Conservation (phyloP, 352 stramenopile genomes). For the Globisporangium lucens region DNA sequence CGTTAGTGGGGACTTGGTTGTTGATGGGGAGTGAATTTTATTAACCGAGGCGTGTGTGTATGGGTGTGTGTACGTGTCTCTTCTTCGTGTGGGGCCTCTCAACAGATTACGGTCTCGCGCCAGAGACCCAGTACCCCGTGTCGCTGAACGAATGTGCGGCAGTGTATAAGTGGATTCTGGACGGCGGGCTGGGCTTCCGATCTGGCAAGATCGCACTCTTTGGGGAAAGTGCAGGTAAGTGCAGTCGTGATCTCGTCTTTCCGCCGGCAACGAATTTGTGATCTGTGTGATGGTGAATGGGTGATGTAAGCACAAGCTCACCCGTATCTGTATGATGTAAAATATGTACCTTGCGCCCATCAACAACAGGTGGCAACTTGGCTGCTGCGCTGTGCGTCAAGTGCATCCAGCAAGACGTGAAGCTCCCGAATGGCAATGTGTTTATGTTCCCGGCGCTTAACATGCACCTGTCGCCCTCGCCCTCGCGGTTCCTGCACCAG, state of each 20-base stretch:
- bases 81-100: background rate
- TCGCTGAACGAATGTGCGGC: conserved; percentile 75
- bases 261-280: background rate
- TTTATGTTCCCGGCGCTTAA: conserved; percentile 91
- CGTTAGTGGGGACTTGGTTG: background rate
- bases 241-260: background rate
- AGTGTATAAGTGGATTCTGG: conserved; percentile 86
- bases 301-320: background rate
- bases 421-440: conserved; percentile 75
- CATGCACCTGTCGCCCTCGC: conserved; percentile 82
- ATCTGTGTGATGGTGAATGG: background rate
- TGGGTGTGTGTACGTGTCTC: background rate
- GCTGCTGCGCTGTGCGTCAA: conserved; percentile 80
- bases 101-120: conserved; percentile 77
- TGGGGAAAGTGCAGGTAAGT: conserved; percentile 60
- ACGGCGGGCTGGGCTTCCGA: conserved; percentile 66
- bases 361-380: conserved; percentile 69
- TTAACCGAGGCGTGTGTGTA: conserved; percentile 5
- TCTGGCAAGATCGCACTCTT: conserved; percentile 73
- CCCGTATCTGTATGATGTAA: background rate
- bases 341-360: background rate
- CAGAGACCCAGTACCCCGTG: conserved; percentile 78
- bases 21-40: conserved; percentile 3
- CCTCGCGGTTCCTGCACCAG: conserved; percentile 85
- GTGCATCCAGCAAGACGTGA: conserved; percentile 76